Conservation (phyloP, 306 rosid species). For the Fragaria vesca region DNA sequence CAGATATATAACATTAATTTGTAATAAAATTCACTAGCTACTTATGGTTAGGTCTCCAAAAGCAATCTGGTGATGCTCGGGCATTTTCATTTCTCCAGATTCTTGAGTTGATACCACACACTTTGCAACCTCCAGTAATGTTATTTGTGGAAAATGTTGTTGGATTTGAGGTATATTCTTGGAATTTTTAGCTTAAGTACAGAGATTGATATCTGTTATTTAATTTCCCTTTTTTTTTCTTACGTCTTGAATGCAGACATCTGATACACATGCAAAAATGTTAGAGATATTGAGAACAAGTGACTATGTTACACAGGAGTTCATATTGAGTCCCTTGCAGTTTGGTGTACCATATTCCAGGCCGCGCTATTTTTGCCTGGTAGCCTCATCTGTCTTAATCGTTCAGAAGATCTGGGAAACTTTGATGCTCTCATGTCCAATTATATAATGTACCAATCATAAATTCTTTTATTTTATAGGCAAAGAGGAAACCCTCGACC, state of each 20-base stretch:
- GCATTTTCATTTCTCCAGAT: slow-evolving; percentile 93
- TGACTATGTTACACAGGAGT: slow-evolving; percentile 53
- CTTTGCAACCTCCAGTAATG: slow-evolving; percentile 63
- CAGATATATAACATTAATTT: slow-evolving; percentile 14
- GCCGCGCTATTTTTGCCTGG: slow-evolving; percentile 98
- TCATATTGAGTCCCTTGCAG: slow-evolving; percentile 87
- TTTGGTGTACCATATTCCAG: slow-evolving; percentile 96
- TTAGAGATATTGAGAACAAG: slow-evolving; percentile 36
- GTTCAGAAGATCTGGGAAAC: slow-evolving; percentile 15
- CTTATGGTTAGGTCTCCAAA: slow-evolving; percentile 74
- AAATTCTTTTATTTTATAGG: slow-evolving; percentile 44
- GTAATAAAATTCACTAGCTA: slow-evolving; percentile 29
- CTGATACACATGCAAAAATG: slow-evolving; percentile 79
- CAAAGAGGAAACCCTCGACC: slow-evolving; percentile 71
- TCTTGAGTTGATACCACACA: slow-evolving; percentile 73
- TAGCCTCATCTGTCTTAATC: slow-evolving; percentile 28
- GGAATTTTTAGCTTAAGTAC: slow-evolving; percentile 16
- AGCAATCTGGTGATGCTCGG: slow-evolving; percentile 86
- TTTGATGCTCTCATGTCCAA: background rate
- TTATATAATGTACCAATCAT: slow-evolving; percentile 3
- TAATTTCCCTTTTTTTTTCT: slow-evolving; percentile 6
- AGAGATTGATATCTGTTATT: slow-evolving; percentile 1
- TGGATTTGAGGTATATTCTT: slow-evolving; percentile 80
- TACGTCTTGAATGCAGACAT: slow-evolving; percentile 52
- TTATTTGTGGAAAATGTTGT: slow-evolving; percentile 92